Conservation (phyloP, 1,139 yeast species). For the Maudiozyma humilis region DNA sequence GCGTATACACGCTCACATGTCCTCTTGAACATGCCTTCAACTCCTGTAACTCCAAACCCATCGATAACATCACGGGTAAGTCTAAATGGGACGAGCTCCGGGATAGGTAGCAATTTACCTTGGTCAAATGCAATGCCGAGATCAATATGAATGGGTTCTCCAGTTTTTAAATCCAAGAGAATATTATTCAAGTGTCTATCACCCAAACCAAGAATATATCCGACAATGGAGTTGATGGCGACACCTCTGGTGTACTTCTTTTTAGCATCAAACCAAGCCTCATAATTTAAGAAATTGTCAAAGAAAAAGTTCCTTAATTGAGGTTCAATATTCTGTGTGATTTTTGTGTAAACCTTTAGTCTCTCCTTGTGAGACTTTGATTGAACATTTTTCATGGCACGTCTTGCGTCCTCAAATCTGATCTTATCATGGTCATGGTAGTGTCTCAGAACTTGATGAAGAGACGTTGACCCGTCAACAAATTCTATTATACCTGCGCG, state of each 20-base stretch:
- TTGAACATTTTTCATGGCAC: slow-evolving; percentile 54
- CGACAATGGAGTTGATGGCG: slow-evolving; percentile 81
- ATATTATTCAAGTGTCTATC: slow-evolving; percentile 93
- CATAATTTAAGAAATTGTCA: slow-evolving; percentile 56
- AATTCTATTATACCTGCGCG: slow-evolving; percentile 84
- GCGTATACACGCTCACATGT: slow-evolving; percentile 68
- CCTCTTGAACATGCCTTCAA: slow-evolving; percentile 62
- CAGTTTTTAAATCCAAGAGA: slow-evolving; percentile 64
- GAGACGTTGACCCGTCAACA: slow-evolving; percentile 67
- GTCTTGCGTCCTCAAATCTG: slow-evolving; percentile 52
- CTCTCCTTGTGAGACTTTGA: slow-evolving; percentile 40
- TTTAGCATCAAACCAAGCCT: slow-evolving; percentile 64
- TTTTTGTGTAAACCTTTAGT: slow-evolving; percentile 41
- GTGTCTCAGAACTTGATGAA: slow-evolving; percentile 58
- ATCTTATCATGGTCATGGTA: slow-evolving; percentile 49
- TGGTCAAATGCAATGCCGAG: slow-evolving; percentile 94
- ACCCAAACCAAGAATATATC: slow-evolving; percentile 82
- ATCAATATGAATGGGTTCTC: slow-evolving; percentile 94
- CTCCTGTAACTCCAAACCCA: slow-evolving; percentile 83
- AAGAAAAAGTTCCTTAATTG: slow-evolving; percentile 63
- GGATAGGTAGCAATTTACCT: slow-evolving; percentile 74
- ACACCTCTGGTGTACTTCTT: slow-evolving; percentile 66
- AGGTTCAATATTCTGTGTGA: slow-evolving; percentile 53
- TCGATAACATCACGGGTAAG: slow-evolving; percentile 85
- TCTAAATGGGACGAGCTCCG: slow-evolving; percentile 91